Evolutionary conservation across 2,329 filamentous ascomycete genomes (phyloP), one percentile per base, ranked within the genome.

Genomic region (Dactylonectria estremocensis): DNA sequence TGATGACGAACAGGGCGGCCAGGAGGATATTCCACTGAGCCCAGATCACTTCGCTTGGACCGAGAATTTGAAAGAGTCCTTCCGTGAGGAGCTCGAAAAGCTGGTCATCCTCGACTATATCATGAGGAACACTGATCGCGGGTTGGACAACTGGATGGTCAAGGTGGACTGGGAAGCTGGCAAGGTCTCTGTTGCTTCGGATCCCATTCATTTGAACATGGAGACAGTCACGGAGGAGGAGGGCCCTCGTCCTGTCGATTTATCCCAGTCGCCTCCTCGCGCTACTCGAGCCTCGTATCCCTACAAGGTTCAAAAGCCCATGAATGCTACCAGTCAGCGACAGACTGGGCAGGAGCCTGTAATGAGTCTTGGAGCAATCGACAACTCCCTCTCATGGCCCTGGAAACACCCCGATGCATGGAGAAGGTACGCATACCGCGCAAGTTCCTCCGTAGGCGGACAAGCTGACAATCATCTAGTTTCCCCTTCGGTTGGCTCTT

Each of bases 401-500:
- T 99, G 95, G 96, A 98, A 98, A 80, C 95, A 98, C 76, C 95
- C 95, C 0, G 95, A 99, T 85, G 96, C 95, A 35, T 92, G 91
- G 87, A 84, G 89, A 78, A 91, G 86, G 86, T 85, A 77, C 70
- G 77, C 63, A 58, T 11, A 24, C 16, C 18, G 10, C 6, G 16
- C 9, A 48, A 10, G 5, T 37, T 10, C 33, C n/a, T 20, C 5
- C 3, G n/a, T 35, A 20, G 50, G 33, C 56, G 62, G 50, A 35
- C 24, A 16, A 53, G 52, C 78, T 82, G 55, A 81, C 71, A 9
- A 14, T 22, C 33, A 18, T n/a, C n/a, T 61, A 96, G 95, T 82
- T 99, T 98, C 80, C 96, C 96, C 0, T 99, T 99, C 78, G 96
- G 96, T 43, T 99, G 96, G 96, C 91, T 99, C 1, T 99, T 99